Percentiles rank a stretch among this genome's conserved stretches.
phyloP scores from a whole-genome alignment of 441 rosid species.

The Jatropha podagrica region DNA sequence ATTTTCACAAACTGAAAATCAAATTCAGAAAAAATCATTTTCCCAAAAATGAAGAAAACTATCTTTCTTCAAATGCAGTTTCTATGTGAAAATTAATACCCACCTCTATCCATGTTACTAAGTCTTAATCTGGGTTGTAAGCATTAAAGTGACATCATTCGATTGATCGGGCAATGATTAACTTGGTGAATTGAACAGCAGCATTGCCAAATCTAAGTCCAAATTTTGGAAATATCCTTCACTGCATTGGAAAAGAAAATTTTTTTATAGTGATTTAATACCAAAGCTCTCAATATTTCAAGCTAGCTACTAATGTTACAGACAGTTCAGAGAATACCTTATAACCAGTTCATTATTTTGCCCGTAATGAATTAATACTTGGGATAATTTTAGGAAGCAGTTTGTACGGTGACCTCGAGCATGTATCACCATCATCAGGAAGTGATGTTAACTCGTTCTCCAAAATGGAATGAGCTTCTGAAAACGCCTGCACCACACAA shows the following conservation, averaged over 20 bases:
- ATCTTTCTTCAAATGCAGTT: not conserved
- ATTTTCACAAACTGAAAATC: not conserved
- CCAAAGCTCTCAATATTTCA: not conserved
- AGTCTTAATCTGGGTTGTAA: not conserved
- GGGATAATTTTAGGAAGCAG: constrained; percentile 87
- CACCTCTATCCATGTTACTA: not conserved
- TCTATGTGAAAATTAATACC: not conserved
- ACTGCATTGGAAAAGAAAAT: not conserved
- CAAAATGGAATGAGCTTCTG: constrained; percentile 87
- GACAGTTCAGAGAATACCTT: constrained; percentile 24
- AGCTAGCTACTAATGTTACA: not conserved
- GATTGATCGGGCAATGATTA: not conserved
- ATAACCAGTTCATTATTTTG: constrained; percentile 17
- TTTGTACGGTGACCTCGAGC: constrained; percentile 40
- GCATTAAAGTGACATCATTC: not conserved
- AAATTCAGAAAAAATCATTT: not conserved
- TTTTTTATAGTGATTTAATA: too few relatives aligned
- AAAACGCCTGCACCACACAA: constrained; percentile 74
- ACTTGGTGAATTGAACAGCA: not conserved
- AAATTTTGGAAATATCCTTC: not conserved
- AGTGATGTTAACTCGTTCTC: constrained; percentile 72
- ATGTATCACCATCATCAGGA: constrained; percentile 44
- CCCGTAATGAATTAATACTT: constrained; percentile 47
- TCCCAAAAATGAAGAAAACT: not conserved
- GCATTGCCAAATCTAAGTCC: not conserved